Base-by-base conservation (phyloP, 2,329 filamentous ascomycete genomes). In the Diaporthe humulicola region DNA sequence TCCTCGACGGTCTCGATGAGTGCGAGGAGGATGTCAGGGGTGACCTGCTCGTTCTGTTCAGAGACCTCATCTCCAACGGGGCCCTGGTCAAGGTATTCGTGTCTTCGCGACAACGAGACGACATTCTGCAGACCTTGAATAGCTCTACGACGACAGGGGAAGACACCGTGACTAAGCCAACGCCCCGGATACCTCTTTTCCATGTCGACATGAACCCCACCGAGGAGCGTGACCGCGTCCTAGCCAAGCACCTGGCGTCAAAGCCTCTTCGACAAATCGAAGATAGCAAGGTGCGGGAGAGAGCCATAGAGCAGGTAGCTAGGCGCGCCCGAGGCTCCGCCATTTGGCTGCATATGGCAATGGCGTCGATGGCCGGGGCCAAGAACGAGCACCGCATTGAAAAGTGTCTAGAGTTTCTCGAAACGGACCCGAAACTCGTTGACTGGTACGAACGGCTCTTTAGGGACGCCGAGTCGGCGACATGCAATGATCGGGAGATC, bases 331-430 rank as follows among this genome's bases (percentile, higher is more conserved):
- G 45, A 7, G 61, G 61, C 14, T 67, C 61, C 1, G 61, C 61
- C 22, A 67, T 67, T 14, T 67, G 61, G 61, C 61, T 67, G 12
- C 28, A 52, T 22, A 52, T 67, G 61, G 61, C 45, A 2, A 52
- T 52, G 61, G 45, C 45, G 2, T 52, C 61, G 22, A 14, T 67
- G 42, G 61, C 61, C 22, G 61, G 61, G 7, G 61, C 45, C 30
- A 67, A 52, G 45, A 67, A 52, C 30, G 30, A 67, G 45, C 22
- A 14, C 22, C 45, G 61, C 12, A 52, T 67, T 30, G 45, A 19
- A 15, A 52, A 52, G 1, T 52, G 45, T 28, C 45, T 67, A 14
- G 30, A 25, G 12, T 67, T 67, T 12, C 61, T 67, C 30, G 30
- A 52, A 3, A 67, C 61, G 1, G 33, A 38, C n/a, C 61, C 61